phyloP scores from a whole-genome alignment of 2,329 filamentous ascomycete genomes.

The Microcyclosporella mali region DNA sequence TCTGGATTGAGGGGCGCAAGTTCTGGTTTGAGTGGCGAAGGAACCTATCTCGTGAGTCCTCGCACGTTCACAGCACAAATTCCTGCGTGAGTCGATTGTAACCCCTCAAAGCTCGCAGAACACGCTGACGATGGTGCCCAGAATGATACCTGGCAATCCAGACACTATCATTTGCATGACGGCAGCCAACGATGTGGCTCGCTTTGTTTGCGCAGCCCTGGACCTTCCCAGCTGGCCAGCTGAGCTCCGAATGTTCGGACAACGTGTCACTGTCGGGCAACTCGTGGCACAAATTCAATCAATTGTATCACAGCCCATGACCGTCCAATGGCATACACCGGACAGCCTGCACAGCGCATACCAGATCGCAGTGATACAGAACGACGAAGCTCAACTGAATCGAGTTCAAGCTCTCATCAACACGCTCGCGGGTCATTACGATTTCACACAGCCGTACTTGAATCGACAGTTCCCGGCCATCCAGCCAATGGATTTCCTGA shows the following conservation, averaged over 20 bases:
- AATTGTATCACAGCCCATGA: slow-evolving; percentile 24
- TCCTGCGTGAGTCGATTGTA: slow-evolving; percentile 36
- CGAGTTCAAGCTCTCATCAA: slow-evolving; percentile 57
- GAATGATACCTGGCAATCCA: slow-evolving; percentile 43
- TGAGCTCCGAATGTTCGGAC: slow-evolving; percentile 65
- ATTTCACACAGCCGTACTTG: slow-evolving; percentile 56
- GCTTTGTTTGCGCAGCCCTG: slow-evolving; percentile 64
- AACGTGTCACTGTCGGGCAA: slow-evolving; percentile 55
- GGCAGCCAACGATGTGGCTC: slow-evolving; percentile 62
- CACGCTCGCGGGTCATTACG: slow-evolving; percentile 62
- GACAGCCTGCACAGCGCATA: slow-evolving; percentile 48
- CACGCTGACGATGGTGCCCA: slow-evolving; percentile 26
- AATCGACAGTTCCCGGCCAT: slow-evolving; percentile 44
- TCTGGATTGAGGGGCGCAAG: slow-evolving; percentile 52
- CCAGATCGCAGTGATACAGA: slow-evolving; percentile 33
- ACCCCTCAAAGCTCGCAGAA: too few species aligned
- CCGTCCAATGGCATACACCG: slow-evolving; percentile 40
- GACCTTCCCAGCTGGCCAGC: slow-evolving; percentile 60
- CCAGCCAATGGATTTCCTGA: slow-evolving; percentile 31
- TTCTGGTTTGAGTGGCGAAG: slow-evolving; percentile 51
- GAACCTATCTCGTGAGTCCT: slow-evolving; percentile 62
- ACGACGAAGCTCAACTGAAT: slow-evolving; percentile 33
- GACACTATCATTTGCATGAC: slow-evolving; percentile 59
- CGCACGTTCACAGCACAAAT: slow-evolving; percentile 54
- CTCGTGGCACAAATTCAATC: slow-evolving; percentile 54